Base-by-base conservation (phyloP, 2,329 filamentous ascomycete species). In the Xylariaceae sp. region DNA sequence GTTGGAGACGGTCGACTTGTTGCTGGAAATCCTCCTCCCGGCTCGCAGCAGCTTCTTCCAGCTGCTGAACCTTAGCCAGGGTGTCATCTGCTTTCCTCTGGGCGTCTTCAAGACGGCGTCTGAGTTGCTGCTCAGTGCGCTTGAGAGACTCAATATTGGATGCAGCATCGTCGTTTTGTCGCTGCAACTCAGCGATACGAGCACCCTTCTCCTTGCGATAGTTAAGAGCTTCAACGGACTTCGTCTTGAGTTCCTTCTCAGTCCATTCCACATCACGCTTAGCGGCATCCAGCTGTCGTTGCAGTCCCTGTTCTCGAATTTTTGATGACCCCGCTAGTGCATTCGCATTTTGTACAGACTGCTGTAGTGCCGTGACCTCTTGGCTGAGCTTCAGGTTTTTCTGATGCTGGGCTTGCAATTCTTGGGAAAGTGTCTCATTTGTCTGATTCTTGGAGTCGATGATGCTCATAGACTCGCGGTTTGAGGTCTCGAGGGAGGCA, bases 131-230 rank as follows among this genome's bases (percentile, higher is more conserved):
- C 62, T 96, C 91, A 32, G 82, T 87, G 32, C 87, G 84, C 61
- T 86, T 85, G 19, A 95, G 71, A 8, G 85, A 79, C 44, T 95
- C 89, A 42, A 90, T 77, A 23, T 79, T 85, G 17, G 86, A 84
- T 52, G 79, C 83, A 36, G 86, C 82, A 55, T 98, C 93, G 56
- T 97, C 92, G 55, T 92, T 87, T 49, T 86, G 81, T 42, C 90
- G 86, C 66, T 96, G 88, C 22, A 98, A 79, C 59, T 94, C 88
- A 7, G 90, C 80, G 56, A 97, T 88, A 32, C 88, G 86, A 2
- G 89, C 85, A 52, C 88, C 88, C 75, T 96, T 97, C 64, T 98
- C 93, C 63, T 95, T 97, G 52, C 93, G 83, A 67, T 87, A 92
- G 61, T 91, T 95, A 55, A 92, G 79, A 38, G 89, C 83, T 63